These are phyloP conservation scores for Solanum commersonii DNA, from an alignment of 257 asterid genomes.

Conservation along the genomic window DNA sequence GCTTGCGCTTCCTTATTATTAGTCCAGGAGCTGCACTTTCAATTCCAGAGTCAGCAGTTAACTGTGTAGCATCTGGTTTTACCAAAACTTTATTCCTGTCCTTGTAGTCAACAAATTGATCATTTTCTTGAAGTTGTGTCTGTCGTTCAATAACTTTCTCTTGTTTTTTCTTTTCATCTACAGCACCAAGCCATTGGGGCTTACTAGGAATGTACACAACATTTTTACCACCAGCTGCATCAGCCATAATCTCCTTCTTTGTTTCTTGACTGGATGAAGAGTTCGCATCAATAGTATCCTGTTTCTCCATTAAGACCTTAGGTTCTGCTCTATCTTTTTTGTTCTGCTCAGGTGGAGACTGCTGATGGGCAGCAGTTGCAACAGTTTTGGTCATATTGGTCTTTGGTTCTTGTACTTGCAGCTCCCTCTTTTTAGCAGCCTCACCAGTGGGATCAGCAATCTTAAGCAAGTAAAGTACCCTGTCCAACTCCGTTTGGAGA, in stretches of 20 bases:
- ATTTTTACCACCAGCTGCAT: slow-evolving; percentile 20
- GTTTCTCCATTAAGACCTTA: slow-evolving; percentile 21
- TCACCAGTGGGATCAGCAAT: slow-evolving; percentile 94
- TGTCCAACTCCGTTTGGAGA: slow-evolving; percentile 76
- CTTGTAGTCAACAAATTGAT: slow-evolving; percentile 80
- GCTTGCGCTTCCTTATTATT: slow-evolving; percentile 84
- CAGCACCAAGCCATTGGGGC: slow-evolving; percentile 99
- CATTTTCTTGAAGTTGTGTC: slow-evolving; percentile 37
- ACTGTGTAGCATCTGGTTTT: slow-evolving; percentile 19
- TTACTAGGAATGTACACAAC: slow-evolving; percentile 34
- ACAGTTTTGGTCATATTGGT: slow-evolving; percentile 1
- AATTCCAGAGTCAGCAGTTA: slow-evolving; percentile 22
- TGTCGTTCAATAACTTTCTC: slow-evolving; percentile 26
- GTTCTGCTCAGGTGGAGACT: slow-evolving; percentile 11
- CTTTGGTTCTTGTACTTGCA: slow-evolving; percentile 31
- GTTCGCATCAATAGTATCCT: slow-evolving; percentile 10
- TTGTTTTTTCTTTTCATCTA: slow-evolving; percentile 38
- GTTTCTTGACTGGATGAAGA: slow-evolving; percentile 28
- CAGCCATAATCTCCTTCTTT: slow-evolving; percentile 11
- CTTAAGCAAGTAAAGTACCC: slow-evolving; percentile 74
- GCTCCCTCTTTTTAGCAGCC: slow-evolving; percentile 61
- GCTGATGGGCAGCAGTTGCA: slow-evolving; percentile 14
- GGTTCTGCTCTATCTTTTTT: slow-evolving; percentile 19
- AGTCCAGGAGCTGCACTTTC: slow-evolving; percentile 96
- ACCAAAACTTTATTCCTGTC: slow-evolving; percentile 51